Evolutionary conservation across 352 stramenopile species (phyloP).

Genomic region (Phytophthora cactorum): DNA sequence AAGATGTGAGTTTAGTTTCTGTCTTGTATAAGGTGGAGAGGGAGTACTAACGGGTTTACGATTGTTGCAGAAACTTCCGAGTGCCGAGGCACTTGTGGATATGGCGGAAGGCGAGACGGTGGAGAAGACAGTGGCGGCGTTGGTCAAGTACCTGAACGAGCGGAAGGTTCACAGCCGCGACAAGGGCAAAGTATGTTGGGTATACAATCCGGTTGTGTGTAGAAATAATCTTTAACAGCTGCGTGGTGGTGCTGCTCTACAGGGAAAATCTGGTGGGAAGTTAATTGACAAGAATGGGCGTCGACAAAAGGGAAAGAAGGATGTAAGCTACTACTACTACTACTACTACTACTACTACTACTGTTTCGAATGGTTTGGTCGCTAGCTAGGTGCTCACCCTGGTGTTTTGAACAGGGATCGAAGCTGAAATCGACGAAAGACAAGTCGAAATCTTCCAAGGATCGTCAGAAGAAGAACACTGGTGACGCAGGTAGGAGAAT

Average conservation of each 20-base stretch:
- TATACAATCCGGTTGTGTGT: not conserved
- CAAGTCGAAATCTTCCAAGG: conserved; percentile 44
- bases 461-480: conserved; percentile 40
- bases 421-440: conserved; percentile 49
- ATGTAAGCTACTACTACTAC: conserved; percentile 28
- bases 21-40: not conserved
- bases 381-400: conserved; percentile 3
- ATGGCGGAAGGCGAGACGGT: conserved; percentile 53
- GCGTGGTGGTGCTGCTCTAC: conserved; percentile 7
- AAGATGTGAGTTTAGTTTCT: conserved; percentile 50
- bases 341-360: not conserved
- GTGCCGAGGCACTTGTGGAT: conserved; percentile 62
- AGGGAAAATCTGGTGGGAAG: conserved; percentile 48
- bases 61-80: conserved; percentile 69
- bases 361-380: not conserved
- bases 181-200: conserved; percentile 60
- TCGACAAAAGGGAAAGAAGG: conserved; percentile 55
- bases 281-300: conserved; percentile 46
- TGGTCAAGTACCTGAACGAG: conserved; percentile 89
- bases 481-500: conserved; percentile 31
- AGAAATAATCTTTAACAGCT: not conserved
- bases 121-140: conserved; percentile 74
- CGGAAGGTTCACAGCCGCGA: conserved; percentile 66
- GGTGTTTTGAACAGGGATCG: conserved; percentile 13
- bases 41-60: conserved; percentile 8